These are phyloP conservation scores for Phytophthora litchii DNA, from an alignment of 352 stramenopile species.

Conservation along the genomic window DNA sequence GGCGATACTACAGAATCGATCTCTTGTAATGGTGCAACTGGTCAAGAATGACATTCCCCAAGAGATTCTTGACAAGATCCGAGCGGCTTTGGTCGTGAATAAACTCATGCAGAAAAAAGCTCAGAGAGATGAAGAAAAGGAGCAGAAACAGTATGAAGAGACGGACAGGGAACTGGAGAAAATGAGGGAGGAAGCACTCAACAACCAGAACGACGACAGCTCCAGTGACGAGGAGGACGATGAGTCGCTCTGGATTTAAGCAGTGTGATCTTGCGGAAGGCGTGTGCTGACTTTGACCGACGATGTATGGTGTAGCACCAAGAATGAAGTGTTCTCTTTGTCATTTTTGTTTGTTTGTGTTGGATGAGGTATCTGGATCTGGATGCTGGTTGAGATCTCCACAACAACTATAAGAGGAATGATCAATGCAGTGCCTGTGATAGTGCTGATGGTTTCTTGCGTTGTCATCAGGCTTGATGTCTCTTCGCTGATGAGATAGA, in stretches of 20 bases:
- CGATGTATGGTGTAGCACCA: slow-evolving; percentile 11
- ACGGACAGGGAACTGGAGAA: slow-evolving; percentile 24
- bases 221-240: slow-evolving; percentile 38
- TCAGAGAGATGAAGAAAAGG: slow-evolving; percentile 46
- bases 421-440: too few relatives aligned
- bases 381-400: background rate
- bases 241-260: slow-evolving; percentile 52
- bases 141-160: slow-evolving; percentile 31
- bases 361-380: background rate
- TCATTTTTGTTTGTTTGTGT: slow-evolving; percentile 2
- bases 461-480: background rate
- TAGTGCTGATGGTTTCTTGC: too few relatives aligned
- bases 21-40: slow-evolving; percentile 49
- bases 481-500: background rate
- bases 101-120: slow-evolving; percentile 53
- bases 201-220: slow-evolving; percentile 33
- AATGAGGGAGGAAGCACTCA: slow-evolving; percentile 20
- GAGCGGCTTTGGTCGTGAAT: slow-evolving; percentile 49
- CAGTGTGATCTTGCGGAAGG: background rate
- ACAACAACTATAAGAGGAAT: too few relatives aligned
- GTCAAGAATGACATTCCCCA: slow-evolving; percentile 50
- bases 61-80: slow-evolving; percentile 44
- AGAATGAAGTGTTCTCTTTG: slow-evolving; percentile 24
- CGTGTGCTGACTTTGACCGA: background rate
- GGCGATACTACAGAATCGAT: slow-evolving; percentile 49